A percentile compares a stretch with the other conserved stretches of the same genome.
These are phyloP conservation scores for Calonectria pauciramosa DNA, from an alignment of 2,329 filamentous ascomycete genomes.

Conservation along the genomic window DNA sequence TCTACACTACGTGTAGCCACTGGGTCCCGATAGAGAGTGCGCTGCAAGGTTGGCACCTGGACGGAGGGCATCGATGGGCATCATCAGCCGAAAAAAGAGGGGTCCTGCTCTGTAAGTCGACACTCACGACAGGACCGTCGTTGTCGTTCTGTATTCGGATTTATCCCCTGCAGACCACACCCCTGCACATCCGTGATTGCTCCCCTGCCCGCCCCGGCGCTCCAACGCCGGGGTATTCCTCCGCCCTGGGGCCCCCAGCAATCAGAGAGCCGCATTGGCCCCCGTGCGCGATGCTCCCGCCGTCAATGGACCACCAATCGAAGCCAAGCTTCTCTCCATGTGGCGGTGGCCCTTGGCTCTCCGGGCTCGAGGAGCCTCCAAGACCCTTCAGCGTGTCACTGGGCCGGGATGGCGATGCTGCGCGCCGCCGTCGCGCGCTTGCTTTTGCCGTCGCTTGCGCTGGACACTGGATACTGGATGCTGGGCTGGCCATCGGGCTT, in stretches of 20 bases:
- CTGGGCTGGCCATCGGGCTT: background rate
- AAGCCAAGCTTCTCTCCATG: slow-evolving; percentile 45
- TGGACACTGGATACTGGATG: background rate
- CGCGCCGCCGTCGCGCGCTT: background rate
- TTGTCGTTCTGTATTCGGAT: background rate
- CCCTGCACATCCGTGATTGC: background rate
- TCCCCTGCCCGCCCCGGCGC: background rate
- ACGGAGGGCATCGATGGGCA: slow-evolving; percentile 1
- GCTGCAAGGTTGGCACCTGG: background rate
- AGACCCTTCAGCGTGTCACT: slow-evolving; percentile 16
- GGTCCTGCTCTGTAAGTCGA: background rate
- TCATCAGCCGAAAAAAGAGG: background rate
- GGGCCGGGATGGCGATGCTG: background rate
- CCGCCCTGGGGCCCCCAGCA: slow-evolving; percentile 36
- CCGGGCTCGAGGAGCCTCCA: slow-evolving; percentile 31
- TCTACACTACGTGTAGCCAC: background rate
- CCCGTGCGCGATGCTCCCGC: slow-evolving; percentile 49
- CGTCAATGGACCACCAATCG: slow-evolving; percentile 50
- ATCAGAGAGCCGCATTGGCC: slow-evolving; percentile 47
- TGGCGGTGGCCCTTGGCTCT: slow-evolving; percentile 45
- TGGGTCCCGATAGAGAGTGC: background rate
- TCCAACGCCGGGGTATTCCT: slow-evolving; percentile 18
- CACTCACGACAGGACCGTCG: background rate
- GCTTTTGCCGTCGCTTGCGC: background rate
- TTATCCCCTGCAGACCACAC: slow-evolving; percentile 1